phyloP scores from a whole-genome alignment of 2,329 filamentous ascomycete genomes.

The Penicillium janthinellum region DNA sequence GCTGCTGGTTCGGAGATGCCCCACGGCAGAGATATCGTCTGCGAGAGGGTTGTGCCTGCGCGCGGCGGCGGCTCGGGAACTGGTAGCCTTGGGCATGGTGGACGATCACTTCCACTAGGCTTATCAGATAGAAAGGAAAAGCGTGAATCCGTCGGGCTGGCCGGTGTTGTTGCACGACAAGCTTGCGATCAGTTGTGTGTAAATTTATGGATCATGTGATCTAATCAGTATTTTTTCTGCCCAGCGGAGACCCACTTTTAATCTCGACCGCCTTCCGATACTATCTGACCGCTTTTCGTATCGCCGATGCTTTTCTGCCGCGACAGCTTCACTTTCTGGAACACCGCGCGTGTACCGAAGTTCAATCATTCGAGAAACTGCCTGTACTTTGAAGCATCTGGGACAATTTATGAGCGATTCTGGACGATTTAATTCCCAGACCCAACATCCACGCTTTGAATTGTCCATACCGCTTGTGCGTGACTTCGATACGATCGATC shows the following conservation, averaged over 20 bases:
- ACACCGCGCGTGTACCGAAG: background rate
- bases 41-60: constrained; percentile 88
- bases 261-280: constrained; percentile 13
- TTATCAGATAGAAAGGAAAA: background rate
- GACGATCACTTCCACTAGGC: background rate
- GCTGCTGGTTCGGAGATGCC: constrained; percentile 69
- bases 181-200: constrained; percentile 31
- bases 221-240: constrained; percentile 36
- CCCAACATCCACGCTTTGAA: background rate
- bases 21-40: constrained; percentile 75
- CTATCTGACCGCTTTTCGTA: constrained; percentile 11
- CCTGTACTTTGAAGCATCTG: background rate
- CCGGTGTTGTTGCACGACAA: background rate
- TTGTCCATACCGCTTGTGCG: background rate
- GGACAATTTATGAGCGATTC: too few species aligned
- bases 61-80: constrained; percentile 57
- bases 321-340: constrained; percentile 6
- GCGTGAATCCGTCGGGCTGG: background rate
- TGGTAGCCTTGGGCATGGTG: constrained; percentile 77
- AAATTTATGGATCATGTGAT: constrained; percentile 41
- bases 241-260: constrained; percentile 24
- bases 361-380: background rate
- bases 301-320: constrained; percentile 9
- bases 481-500: background rate
- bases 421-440: too few species aligned